phyloP scores from a whole-genome alignment of 495 filamentous ascomycete species.

The Cairneyella variabilis region DNA sequence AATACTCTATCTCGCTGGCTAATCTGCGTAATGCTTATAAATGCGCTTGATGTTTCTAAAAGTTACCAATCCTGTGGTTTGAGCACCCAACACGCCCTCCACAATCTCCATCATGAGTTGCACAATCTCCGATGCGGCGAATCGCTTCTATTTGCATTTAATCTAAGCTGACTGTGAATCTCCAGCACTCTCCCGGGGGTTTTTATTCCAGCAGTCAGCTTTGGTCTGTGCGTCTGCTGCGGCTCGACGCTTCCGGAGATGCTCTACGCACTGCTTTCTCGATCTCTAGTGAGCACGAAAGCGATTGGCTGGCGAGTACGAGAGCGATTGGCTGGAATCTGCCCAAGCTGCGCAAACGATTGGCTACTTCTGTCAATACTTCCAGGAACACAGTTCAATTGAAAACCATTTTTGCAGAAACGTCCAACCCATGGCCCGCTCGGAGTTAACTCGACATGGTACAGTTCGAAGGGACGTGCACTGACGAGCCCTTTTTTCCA shows the following conservation, averaged over 20 bases:
- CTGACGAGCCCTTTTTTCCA: conserved; percentile 7
- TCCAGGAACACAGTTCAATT: conserved; percentile 14
- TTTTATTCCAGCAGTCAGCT: conserved; percentile 12
- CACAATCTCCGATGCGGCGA: too few species aligned
- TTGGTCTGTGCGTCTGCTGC: conserved; percentile 4
- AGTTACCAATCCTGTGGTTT: too few species aligned
- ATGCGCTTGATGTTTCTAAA: too few species aligned
- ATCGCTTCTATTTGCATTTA: too few species aligned
- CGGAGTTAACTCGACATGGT: conserved; percentile 13
- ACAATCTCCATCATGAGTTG: too few species aligned
- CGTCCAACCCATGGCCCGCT: conserved; percentile 11
- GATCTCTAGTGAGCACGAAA: conserved; percentile 5
- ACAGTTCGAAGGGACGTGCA: conserved; percentile 11
- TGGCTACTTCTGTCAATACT: conserved; percentile 13
- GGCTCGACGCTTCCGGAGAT: too few species aligned
- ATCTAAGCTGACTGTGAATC: too few species aligned
- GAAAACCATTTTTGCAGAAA: conserved; percentile 13
- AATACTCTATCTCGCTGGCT: too few species aligned
- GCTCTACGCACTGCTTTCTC: background rate
- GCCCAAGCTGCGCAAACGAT: conserved; percentile 2
- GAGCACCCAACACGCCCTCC: too few species aligned
- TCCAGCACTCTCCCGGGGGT: too few species aligned
- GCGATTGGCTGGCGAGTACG: conserved; percentile 17
- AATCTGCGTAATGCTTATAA: too few species aligned
- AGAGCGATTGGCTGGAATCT: conserved; percentile 14